Evolutionary conservation across 1,139 yeast species (phyloP), one percentile per base, ranked within the genome.

Genomic region (Protomyces arabidopsidicola): DNA sequence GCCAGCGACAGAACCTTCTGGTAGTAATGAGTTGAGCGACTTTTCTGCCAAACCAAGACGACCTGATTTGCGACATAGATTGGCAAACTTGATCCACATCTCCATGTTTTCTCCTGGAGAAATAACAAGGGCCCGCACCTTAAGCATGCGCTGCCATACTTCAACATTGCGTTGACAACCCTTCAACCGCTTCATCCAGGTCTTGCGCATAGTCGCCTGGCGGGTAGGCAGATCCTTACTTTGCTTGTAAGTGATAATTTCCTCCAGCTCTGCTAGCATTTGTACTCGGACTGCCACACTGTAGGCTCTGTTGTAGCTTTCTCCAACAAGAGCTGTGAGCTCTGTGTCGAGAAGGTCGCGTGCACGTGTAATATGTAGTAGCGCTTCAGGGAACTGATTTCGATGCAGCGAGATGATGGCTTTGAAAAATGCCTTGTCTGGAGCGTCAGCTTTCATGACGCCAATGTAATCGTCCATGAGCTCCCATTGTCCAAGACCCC

Each of bases 401-500:
- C 96, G 80, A 72, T 95, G 98, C 64, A 93, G 79, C 67, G 87
- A 84, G 66, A 93, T 77, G 70, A 95, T 88, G 0, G 98, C 97
- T 72, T 89, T 87, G 79, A 91, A 93, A 74, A 93, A 95, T 0
- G 97, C 95, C 66, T 90, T 84, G 72, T 95, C 98, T 0, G 98
- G 97, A 2, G 97, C 88, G 68, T 90, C 97, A 1, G 84, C 78
- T 69, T 90, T 90, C 96, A 95, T 90, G 0, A 88, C 96, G 67
- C 84, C 80, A 65, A 91, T 90, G 71, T 91, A 95, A 9, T 88
- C 82, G 72, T 90, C 97, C 93, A 95, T 91, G 71, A 90, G 81
- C 71, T 90, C 97, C 98, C 98, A 95, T 73, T 90, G 95, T 1
- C 93, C 93, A 57, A 93, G 79, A n/a, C 98, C 98, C 98, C 98